Evolutionary conservation across 129 eudicot genomes (phyloP), one percentile per base, ranked within the genome.

Genomic region (Flaveria robusta): DNA sequence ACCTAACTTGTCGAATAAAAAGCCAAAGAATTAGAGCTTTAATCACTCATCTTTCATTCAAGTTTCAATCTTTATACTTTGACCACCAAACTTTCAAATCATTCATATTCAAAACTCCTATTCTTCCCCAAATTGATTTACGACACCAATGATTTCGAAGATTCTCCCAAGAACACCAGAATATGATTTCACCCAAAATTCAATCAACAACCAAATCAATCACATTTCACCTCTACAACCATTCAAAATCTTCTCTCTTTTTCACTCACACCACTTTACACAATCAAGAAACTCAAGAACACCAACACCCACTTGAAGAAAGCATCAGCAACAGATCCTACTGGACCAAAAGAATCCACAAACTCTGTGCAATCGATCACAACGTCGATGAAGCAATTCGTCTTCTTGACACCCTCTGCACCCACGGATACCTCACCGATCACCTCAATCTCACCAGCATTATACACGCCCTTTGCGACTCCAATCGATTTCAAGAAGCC

Each of bases 391-490:
- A 81, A 43, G 94, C 96, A 52, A 88, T 90, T 39, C 66, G 51
- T 27, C 89, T 90, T 31, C 72, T 86, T 29, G 84, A 88, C 76
- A 66, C 56, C 60, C 93, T 92, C 42, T 78, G 85, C 42, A 68
- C 83, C 64, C 90, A 73, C 7, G 91, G 91, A 43, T 92, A 78
- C 83, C 69, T 26, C 34, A 91, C 83, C 7, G 80, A 85, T 51
- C 78, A 92, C 0, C 84, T 92, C 49, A 92, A 90, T 47, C 66
- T 92, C 82, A 90, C 86, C 86, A 86, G 85, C 84, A 81, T 93
- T 3, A 70, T 89, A 29, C 97, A 94, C 62, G 93, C 88, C 2
- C 90, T 94, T 18, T 94, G 97, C 49, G 64, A 76, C 47, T 71
- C 92, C 43, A 50, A 62, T 56, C 90, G 94, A 54, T 94, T 80